Conservation (phyloP, 2,329 filamentous ascomycete species). For the Fusarium nematophilum region DNA sequence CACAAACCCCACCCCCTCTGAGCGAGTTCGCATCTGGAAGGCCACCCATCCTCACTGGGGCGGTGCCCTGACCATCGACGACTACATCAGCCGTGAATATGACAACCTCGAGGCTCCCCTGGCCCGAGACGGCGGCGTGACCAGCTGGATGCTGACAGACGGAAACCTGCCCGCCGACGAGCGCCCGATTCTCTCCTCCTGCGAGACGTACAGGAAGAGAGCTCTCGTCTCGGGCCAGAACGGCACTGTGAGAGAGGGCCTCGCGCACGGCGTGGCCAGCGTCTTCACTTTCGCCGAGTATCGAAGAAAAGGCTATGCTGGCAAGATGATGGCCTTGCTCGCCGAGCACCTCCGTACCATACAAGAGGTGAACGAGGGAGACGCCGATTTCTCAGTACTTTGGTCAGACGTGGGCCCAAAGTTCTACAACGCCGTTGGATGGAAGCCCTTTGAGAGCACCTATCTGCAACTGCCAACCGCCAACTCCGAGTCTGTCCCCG, state of each 20-base stretch:
- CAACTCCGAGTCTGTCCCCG: conserved; percentile 43
- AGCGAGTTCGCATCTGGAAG: conserved; percentile 66
- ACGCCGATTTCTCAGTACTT: conserved; percentile 76
- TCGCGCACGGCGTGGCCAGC: conserved; percentile 80
- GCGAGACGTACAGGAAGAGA: conserved; percentile 72
- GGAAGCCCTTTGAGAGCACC: conserved; percentile 78
- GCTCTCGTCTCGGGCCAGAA: conserved; percentile 58
- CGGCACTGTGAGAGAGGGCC: conserved; percentile 59
- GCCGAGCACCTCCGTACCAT: conserved; percentile 53
- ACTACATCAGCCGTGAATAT: conserved; percentile 70
- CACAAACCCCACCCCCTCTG: conserved; percentile 65
- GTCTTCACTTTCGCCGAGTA: conserved; percentile 79
- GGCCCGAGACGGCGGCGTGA: conserved; percentile 67
- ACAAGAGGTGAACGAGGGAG: conserved; percentile 44
- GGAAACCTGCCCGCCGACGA: conserved; percentile 48
- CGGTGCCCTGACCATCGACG: conserved; percentile 61
- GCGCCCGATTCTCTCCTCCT: conserved; percentile 70
- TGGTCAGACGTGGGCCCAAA: conserved; percentile 88
- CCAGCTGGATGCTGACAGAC: conserved; percentile 73
- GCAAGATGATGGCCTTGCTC: conserved; percentile 78
- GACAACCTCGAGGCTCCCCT: conserved; percentile 69
- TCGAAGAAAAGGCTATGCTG: conserved; percentile 80
- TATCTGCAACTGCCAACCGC: conserved; percentile 71
- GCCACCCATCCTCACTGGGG: conserved; percentile 70
- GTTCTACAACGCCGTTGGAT: conserved; percentile 83